Conservation (phyloP, 805 yeast genomes). For the Barnettozyma vustinii region DNA sequence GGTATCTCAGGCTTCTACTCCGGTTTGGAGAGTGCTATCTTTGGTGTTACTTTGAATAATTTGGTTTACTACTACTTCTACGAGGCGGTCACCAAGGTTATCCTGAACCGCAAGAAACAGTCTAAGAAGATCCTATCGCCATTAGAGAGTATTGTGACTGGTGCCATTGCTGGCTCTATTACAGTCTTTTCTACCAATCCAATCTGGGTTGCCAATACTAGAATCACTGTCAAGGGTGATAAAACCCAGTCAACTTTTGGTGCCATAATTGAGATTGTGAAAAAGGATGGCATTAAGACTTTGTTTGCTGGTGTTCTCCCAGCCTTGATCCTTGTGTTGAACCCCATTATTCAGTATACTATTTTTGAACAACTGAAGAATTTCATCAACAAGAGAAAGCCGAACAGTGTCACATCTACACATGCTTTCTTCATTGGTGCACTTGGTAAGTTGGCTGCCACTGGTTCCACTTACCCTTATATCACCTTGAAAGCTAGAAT, state of each 20-base stretch:
- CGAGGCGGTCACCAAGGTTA: conserved; percentile 55
- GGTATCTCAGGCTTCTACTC: conserved; percentile 70
- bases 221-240: conserved; percentile 58
- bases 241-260: conserved; percentile 40
- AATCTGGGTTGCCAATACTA: conserved; percentile 91
- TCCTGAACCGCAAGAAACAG: conserved; percentile 27
- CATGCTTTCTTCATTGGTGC: conserved; percentile 90
- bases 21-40: conserved; percentile 83
- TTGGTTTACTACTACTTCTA: conserved; percentile 88
- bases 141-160: conserved; percentile 22
- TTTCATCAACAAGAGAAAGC: conserved; percentile 42
- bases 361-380: conserved; percentile 83
- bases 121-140: conserved; percentile 18
- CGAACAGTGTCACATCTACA: conserved; percentile 53
- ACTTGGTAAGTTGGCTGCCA: conserved; percentile 83
- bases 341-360: conserved; percentile 90
- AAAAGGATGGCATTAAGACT: conserved; percentile 64
- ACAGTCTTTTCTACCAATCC: conserved; percentile 84
- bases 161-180: conserved; percentile 82
- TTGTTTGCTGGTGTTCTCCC: conserved; percentile 85
- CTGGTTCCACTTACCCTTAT: conserved; percentile 85
- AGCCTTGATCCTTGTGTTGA: conserved; percentile 76
- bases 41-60: conserved; percentile 82
- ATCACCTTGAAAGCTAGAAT: conserved; percentile 84
- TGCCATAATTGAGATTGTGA: conserved; percentile 56